Evolutionary conservation across 257 asterid species (phyloP), one percentile per base, ranked within the genome.

Genomic region (Salvia rosmarinus): DNA sequence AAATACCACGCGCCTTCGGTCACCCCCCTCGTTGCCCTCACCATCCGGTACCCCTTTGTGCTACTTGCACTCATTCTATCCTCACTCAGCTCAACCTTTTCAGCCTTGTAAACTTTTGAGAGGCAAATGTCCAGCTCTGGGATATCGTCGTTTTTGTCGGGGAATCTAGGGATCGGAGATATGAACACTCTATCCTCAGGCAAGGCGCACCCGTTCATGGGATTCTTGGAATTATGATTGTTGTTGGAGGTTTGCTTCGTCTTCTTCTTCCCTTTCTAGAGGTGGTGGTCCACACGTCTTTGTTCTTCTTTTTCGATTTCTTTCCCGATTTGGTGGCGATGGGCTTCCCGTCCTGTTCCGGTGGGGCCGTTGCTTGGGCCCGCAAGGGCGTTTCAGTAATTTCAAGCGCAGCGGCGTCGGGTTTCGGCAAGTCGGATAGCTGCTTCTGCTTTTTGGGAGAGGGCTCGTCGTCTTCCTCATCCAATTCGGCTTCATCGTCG

Each of bases 21-120:
- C 50, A 91, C 96, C 12, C 98, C 98, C 28, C 98, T 80, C 2
- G 98, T 95, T 4, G 96, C 99, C 80, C 97, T 89, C 71, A 87
- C 98, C 99, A 91, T 95, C 62, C 98, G 85, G 50, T 89, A 95
- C 62, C 99, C 99, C 81, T 95, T 95, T 12, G 96, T 81, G 88
- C 97, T 91, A 17, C 97, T 89, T 6, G 98, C 99, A 57, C 79
- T 86, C 79, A 95, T 74, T 62, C 99, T 84, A 79, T 95, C 98
- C 56, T 95, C 99, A 58, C 96, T 82, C 62, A 95, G 40, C 50
- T 89, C 99, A 12, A 95, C 99, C 70, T 91, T 95, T 69, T 95
- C 99, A 5, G 99, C 98, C 80, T 91, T 95, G 82, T 86, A 84
- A 50, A 81, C 84, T 88, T 95, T 95, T 0, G 99, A 95, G 1